Evolutionary conservation across 2,329 filamentous ascomycete species (phyloP).

Genomic region (Paramyrothecium sp.): DNA sequence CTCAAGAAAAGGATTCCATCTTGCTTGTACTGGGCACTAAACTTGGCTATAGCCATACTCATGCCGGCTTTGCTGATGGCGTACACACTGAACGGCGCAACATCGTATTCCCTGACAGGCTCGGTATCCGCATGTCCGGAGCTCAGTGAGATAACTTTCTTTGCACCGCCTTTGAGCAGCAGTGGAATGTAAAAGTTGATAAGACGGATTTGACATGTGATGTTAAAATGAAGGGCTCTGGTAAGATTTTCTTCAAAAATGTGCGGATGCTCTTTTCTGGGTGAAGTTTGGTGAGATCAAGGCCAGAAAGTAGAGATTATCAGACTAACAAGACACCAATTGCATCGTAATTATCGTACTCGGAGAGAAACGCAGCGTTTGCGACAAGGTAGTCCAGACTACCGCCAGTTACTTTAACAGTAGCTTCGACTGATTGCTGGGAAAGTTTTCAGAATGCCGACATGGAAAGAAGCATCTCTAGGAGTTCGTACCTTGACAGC

Average conservation of each 20-base stretch:
- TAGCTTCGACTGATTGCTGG: constrained; percentile 10
- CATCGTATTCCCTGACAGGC: constrained; percentile 30
- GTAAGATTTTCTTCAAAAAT: background rate
- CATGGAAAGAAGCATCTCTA: background rate
- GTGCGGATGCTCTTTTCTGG: background rate
- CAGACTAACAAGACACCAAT: constrained; percentile 22
- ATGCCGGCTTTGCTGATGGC: constrained; percentile 46
- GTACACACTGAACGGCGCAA: constrained; percentile 38
- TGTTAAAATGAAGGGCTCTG: constrained; percentile 40
- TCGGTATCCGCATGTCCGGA: constrained; percentile 45
- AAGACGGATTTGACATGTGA: constrained; percentile 48
- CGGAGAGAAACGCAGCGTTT: constrained; percentile 40
- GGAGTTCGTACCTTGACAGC: constrained; percentile 30
- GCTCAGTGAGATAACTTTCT: constrained; percentile 51
- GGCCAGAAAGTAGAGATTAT: background rate
- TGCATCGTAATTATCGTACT: constrained; percentile 22
- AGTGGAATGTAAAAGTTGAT: constrained; percentile 52
- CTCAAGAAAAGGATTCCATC: constrained; percentile 50
- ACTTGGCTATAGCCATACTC: constrained; percentile 53
- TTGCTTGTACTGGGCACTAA: constrained; percentile 41
- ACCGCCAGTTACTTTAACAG: constrained; percentile 28
- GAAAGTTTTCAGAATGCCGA: background rate
- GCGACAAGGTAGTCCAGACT: constrained; percentile 49
- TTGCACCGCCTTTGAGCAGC: constrained; percentile 47
- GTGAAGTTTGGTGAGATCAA: background rate